phyloP scores from a whole-genome alignment of 2,329 filamentous ascomycete genomes.

The Macrophomina phaseolina region DNA sequence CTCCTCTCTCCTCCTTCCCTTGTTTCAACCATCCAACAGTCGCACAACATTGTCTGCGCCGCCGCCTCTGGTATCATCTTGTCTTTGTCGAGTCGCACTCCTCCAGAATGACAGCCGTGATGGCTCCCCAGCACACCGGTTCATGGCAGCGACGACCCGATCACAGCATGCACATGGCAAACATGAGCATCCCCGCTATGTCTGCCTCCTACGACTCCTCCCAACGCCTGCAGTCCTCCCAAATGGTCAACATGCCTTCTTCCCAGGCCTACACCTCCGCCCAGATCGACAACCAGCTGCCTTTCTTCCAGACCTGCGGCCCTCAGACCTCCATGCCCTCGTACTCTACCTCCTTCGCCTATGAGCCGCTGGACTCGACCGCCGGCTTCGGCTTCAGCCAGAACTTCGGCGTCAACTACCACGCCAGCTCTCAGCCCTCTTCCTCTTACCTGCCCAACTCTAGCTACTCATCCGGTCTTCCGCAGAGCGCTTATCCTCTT shows the following conservation, averaged over 20 bases:
- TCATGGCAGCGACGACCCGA: conserved; percentile 25
- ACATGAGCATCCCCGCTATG: conserved; percentile 21
- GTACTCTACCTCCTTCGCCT: conserved; percentile 26
- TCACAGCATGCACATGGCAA: conserved; percentile 24
- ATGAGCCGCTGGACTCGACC: conserved; percentile 25
- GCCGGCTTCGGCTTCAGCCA: conserved; percentile 15
- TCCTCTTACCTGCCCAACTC: conserved; percentile 16
- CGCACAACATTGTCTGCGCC: conserved; percentile 26
- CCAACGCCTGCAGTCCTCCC: not conserved
- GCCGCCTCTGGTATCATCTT: conserved; percentile 28
- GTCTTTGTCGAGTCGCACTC: conserved; percentile 25
- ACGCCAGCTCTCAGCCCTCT: not conserved
- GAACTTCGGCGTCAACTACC: conserved; percentile 20
- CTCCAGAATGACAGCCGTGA: conserved; percentile 28
- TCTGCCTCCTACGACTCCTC: conserved; percentile 19
- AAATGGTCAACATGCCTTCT: conserved; percentile 23
- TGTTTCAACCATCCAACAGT: conserved; percentile 27
- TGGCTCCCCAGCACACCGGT: conserved; percentile 27
- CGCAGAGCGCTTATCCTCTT: conserved; percentile 8
- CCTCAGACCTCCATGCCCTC: conserved; percentile 19
- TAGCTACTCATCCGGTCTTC: not conserved
- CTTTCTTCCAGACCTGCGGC: conserved; percentile 26
- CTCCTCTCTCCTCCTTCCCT: conserved; percentile 18
- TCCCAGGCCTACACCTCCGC: conserved; percentile 20
- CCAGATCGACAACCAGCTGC: conserved; percentile 19